These are phyloP conservation scores for Arabidopsis suecica DNA, from an alignment of 345 rosid species.

Conservation along the genomic window DNA sequence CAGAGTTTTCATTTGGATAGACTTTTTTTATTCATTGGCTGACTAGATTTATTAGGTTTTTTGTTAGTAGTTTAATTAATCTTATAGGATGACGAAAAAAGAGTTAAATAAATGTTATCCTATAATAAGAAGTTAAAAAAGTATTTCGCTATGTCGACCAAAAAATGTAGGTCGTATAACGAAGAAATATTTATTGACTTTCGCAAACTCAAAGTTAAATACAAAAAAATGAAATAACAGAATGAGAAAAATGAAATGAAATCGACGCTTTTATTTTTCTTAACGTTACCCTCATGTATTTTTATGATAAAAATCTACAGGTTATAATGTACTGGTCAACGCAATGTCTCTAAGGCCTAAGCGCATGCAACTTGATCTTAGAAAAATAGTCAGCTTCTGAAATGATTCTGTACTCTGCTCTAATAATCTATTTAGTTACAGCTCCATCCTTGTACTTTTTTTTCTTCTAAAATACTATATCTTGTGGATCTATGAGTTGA, in stretches of 20 bases:
- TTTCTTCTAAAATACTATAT: conserved; percentile 1
- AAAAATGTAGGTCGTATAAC: too few species aligned
- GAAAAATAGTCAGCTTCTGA: conserved; percentile 42
- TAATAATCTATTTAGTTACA: conserved; percentile 25
- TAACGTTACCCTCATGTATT: not conserved
- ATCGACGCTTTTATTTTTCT: not conserved
- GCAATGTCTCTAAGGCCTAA: not conserved
- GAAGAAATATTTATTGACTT: not conserved
- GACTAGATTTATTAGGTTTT: conserved; percentile 27
- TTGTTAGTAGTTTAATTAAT: not conserved
- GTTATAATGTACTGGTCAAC: conserved; percentile 40
- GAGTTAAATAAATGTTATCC: not conserved
- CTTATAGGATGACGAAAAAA: not conserved
- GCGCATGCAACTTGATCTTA: conserved; percentile 44
- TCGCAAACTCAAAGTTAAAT: not conserved
- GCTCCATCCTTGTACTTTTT: conserved; percentile 40
- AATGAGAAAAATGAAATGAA: not conserved
- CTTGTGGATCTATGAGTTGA: conserved; percentile 26
- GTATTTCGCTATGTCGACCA: not conserved
- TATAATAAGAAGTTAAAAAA: not conserved
- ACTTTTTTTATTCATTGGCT: conserved; percentile 24
- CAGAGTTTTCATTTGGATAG: conserved; percentile 31
- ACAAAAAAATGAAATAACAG: not conserved
- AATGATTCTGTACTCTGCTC: conserved; percentile 42
- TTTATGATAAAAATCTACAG: conserved; percentile 8